Percentiles rank a stretch among this genome's conserved stretches.
phyloP scores from a whole-genome alignment of 257 asterid species.

The Eucommia ulmoides region DNA sequence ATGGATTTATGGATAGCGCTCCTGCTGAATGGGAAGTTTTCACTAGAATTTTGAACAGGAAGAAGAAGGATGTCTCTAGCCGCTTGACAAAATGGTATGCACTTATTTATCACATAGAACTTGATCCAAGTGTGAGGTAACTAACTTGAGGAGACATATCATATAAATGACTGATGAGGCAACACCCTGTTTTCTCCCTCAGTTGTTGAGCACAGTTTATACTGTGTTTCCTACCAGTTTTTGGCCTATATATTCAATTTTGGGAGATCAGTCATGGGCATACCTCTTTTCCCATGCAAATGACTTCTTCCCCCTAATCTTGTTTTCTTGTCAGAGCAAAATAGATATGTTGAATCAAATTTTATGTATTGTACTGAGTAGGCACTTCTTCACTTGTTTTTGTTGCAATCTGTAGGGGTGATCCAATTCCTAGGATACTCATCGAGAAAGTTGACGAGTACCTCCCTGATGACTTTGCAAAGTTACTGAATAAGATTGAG shows the following conservation, averaged over 20 bases:
- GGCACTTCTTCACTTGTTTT: too few relatives aligned
- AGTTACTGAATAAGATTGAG: constrained; percentile 35
- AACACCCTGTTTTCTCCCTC: too few relatives aligned
- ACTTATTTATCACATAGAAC: constrained; percentile 4
- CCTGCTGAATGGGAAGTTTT: constrained; percentile 45
- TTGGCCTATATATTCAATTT: neutral
- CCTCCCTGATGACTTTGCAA: constrained; percentile 51
- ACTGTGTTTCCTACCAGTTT: neutral
- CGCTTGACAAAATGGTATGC: constrained; percentile 74
- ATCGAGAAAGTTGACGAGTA: constrained; percentile 71
- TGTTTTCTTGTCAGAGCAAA: too few relatives aligned
- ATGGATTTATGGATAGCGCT: constrained; percentile 27
- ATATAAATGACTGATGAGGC: too few relatives aligned
- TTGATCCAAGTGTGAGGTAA: constrained; percentile 3
- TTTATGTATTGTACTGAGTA: too few relatives aligned
- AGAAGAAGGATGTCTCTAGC: constrained; percentile 38
- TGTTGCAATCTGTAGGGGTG: constrained; percentile 96
- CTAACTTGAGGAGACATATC: neutral
- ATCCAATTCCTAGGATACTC: constrained; percentile 69
- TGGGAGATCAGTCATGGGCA: too few relatives aligned
- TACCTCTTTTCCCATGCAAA: too few relatives aligned
- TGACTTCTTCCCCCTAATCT: too few relatives aligned
- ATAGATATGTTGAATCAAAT: too few relatives aligned
- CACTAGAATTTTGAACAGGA: constrained; percentile 49
- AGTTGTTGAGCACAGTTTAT: too few relatives aligned